phyloP scores from a whole-genome alignment of 2,329 filamentous ascomycete genomes.

The Penicillium sp. region DNA sequence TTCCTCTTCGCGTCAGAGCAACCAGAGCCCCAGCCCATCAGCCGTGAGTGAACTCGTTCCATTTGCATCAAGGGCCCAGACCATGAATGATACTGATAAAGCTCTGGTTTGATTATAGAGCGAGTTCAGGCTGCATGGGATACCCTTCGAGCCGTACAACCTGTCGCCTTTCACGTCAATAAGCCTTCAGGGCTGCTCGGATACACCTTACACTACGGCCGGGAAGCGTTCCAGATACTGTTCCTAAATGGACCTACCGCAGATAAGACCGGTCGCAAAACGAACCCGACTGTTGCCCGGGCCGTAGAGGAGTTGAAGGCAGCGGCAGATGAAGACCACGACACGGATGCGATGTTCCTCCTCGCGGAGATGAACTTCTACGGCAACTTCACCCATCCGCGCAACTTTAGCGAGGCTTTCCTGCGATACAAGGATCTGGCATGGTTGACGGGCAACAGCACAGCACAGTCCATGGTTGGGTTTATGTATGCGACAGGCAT shows the following conservation, averaged over 20 bases:
- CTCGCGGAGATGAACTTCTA: constrained; percentile 95
- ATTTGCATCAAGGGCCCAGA: constrained; percentile 6
- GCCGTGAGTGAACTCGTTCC: constrained; percentile 24
- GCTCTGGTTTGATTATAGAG: constrained; percentile 18
- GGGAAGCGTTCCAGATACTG: constrained; percentile 57
- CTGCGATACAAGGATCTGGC: constrained; percentile 75
- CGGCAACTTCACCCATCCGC: constrained; percentile 84
- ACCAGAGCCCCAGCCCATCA: constrained; percentile 20
- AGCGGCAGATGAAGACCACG: constrained; percentile 51
- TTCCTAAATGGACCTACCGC: constrained; percentile 59
- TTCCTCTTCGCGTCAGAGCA: constrained; percentile 21
- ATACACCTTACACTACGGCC: constrained; percentile 56
- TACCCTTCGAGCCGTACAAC: constrained; percentile 28
- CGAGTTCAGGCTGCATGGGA: constrained; percentile 31
- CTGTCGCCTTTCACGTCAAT: constrained; percentile 23
- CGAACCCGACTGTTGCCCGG: constrained; percentile 45
- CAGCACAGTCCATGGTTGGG: constrained; percentile 91
- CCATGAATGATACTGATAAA: constrained; percentile 9
- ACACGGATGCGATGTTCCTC: constrained; percentile 77
- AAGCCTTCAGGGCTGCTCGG: constrained; percentile 57
- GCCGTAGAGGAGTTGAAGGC: constrained; percentile 56
- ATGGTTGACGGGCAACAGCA: constrained; percentile 72
- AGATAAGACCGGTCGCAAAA: constrained; percentile 38
- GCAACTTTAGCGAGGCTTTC: constrained; percentile 74
- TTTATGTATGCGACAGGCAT: constrained; percentile 94